A percentile compares a stretch with the other conserved stretches of the same genome.
Conservation (phyloP, 345 rosid genomes). For the Cardamine chenopodiifolia region DNA sequence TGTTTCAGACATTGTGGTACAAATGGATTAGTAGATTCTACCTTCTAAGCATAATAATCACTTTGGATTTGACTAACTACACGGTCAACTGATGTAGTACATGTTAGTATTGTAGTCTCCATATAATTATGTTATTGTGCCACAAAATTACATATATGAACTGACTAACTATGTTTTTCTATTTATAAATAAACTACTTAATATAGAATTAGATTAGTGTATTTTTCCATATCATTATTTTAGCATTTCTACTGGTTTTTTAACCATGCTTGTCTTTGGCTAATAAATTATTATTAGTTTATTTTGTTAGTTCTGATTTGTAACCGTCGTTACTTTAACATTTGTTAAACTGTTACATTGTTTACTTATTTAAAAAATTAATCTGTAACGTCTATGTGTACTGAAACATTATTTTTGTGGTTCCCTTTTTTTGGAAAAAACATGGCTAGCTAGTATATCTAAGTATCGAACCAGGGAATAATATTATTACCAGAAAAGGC, state of each 20-base stretch:
- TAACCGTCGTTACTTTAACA: constrained; percentile 28
- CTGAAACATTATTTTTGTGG: neutral
- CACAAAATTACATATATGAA: neutral
- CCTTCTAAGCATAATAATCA: constrained; percentile 10
- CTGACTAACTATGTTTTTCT: neutral
- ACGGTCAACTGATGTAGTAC: constrained; percentile 18
- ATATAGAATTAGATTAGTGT: neutral
- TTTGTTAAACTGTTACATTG: neutral
- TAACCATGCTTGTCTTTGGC: constrained; percentile 1
- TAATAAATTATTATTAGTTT: neutral
- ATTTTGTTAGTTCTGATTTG: constrained; percentile 5
- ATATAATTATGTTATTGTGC: neutral
- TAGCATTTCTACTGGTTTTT: neutral
- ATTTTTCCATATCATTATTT: neutral
- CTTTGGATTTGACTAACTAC: constrained; percentile 31
- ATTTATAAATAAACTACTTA: neutral
- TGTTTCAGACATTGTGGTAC: constrained; percentile 25
- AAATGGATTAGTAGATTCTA: constrained; percentile 23
- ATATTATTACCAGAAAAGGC: constrained; percentile 22
- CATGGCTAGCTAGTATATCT: constrained; percentile 1
- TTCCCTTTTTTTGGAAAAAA: neutral
- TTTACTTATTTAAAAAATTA: neutral
- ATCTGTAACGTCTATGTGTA: constrained; percentile 19
- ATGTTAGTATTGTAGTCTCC: neutral
- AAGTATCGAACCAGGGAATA: neutral